Percentiles rank a stretch among this genome's conserved stretches.
These are phyloP conservation scores for Akanthomyces muscarius DNA, from an alignment of 2,329 filamentous ascomycete genomes.

Conservation along the genomic window DNA sequence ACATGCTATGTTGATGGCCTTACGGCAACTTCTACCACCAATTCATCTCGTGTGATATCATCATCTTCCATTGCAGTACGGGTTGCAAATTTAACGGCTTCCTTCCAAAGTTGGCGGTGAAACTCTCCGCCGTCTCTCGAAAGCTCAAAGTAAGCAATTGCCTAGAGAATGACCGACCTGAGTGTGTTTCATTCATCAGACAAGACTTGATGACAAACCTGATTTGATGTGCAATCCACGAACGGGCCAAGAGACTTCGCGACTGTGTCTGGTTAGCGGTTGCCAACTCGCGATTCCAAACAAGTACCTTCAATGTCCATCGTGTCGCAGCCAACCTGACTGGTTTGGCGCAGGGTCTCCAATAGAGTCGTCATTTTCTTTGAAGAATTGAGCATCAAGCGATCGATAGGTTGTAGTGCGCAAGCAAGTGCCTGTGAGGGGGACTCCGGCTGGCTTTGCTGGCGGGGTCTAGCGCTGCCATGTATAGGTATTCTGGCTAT, in stretches of 20 bases:
- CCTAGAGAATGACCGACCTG: neutral
- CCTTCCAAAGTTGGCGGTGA: neutral
- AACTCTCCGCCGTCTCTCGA: neutral
- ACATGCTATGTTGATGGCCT: no score
- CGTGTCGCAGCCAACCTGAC: slow-evolving; percentile 34
- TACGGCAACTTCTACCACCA: neutral
- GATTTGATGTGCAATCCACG: slow-evolving; percentile 36
- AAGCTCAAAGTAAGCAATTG: neutral
- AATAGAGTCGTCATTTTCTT: slow-evolving; percentile 26
- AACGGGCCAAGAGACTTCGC: slow-evolving; percentile 31
- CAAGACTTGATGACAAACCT: slow-evolving; percentile 21
- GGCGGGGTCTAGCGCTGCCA: neutral
- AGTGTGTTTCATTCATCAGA: neutral
- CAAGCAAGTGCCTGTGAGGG: neutral
- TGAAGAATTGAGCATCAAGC: neutral
- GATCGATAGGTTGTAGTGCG: neutral
- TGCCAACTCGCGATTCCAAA: no score
- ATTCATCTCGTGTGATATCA: neutral
- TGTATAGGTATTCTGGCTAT: no score
- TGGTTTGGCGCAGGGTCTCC: slow-evolving; percentile 26
- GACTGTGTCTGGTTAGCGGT: slow-evolving; percentile 21
- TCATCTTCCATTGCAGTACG: neutral
- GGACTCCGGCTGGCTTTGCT: neutral
- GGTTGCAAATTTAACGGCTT: neutral
- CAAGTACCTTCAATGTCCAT: slow-evolving; percentile 30